These are phyloP conservation scores for Clitoria ternatea DNA, from an alignment of 306 rosid species.

Conservation along the genomic window DNA sequence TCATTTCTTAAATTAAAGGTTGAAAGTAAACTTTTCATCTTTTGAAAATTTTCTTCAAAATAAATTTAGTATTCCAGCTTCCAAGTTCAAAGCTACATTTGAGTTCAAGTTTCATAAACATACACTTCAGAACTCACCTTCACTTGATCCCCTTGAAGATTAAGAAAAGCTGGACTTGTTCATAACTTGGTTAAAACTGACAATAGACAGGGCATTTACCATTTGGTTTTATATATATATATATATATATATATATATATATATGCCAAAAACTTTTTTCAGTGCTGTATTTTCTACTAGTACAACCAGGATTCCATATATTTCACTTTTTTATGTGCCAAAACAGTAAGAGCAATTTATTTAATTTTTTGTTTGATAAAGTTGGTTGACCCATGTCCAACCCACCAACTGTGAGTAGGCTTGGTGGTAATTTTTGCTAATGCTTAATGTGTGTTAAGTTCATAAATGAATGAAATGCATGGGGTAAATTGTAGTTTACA, in stretches of 20 bases:
- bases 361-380: too few relatives aligned
- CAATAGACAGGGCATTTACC: not conserved
- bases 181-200: not conserved
- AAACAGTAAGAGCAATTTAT: too few relatives aligned
- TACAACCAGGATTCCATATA: not conserved
- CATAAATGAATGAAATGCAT: not conserved
- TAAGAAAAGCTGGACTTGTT: not conserved
- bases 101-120: not conserved
- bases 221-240: not conserved
- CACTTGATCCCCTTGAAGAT: not conserved
- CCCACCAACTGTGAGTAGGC: not conserved
- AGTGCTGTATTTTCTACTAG: not conserved
- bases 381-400: not conserved
- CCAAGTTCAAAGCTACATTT: not conserved
- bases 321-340: not conserved
- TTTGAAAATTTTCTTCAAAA: not conserved
- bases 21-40: too few relatives aligned
- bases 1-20: not conserved
- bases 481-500: not conserved
- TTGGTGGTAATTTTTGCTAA: not conserved
- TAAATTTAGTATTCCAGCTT: not conserved
- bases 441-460: not conserved
- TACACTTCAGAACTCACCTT: not conserved
- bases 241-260: too few relatives aligned
- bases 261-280: not conserved